Evolutionary conservation across 1,284 basidiomycete species (phyloP).

Genomic region (Entoloma clypeatum): DNA sequence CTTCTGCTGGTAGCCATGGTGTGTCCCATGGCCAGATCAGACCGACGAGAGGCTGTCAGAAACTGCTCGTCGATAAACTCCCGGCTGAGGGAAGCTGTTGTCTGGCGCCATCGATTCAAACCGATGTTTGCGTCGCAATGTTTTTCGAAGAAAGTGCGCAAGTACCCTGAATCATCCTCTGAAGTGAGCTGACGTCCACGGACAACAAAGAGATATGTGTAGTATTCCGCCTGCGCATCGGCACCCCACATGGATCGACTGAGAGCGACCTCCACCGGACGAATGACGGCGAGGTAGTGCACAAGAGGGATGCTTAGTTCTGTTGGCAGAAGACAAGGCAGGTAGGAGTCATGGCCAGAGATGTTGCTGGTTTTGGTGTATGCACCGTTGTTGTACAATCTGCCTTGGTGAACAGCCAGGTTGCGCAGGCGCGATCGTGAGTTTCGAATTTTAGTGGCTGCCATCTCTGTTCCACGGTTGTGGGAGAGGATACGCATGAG

Average conservation of each 20-base stretch:
- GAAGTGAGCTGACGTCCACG: neutral
- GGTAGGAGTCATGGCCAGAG: neutral
- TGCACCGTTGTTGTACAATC: neutral
- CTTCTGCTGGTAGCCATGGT: too few species aligned
- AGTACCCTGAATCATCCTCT: neutral
- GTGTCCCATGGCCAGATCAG: neutral
- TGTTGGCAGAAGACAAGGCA: neutral
- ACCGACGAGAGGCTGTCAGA: neutral
- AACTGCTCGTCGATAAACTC: slow-evolving; percentile 2
- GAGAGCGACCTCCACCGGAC: neutral
- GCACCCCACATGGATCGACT: neutral
- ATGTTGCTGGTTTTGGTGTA: slow-evolving; percentile 3
- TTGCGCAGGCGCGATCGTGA: neutral
- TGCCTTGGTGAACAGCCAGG: neutral
- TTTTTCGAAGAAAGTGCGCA: neutral
- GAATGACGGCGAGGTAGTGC: neutral
- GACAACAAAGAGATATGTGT: neutral
- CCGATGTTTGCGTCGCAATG: neutral
- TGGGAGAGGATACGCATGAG: neutral
- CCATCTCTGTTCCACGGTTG: neutral
- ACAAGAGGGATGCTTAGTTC: neutral
- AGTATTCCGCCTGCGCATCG: neutral
- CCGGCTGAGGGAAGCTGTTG: neutral
- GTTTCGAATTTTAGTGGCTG: slow-evolving; percentile 1
- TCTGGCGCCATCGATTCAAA: neutral